phyloP scores from a whole-genome alignment of 345 rosid species.

The Corchorus olitorius region DNA sequence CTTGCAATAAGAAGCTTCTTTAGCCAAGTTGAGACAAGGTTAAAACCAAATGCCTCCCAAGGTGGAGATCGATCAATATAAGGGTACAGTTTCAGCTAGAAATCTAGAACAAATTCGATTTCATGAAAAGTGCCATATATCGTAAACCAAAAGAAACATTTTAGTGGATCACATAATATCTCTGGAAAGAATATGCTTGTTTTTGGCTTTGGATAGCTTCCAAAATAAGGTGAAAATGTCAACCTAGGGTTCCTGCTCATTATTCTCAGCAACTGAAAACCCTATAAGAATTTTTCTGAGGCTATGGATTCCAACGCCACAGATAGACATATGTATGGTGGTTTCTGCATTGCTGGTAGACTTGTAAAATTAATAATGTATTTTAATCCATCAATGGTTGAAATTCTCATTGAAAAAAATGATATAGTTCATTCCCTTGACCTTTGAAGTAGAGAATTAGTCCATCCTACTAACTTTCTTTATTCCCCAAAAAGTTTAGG shows the following conservation, averaged over 20 bases:
- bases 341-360: background rate
- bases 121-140: background rate
- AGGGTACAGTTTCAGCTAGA: background rate
- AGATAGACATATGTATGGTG: background rate
- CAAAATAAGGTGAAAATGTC: background rate
- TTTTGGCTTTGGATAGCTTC: background rate
- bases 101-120: background rate
- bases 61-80: background rate
- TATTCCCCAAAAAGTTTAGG: background rate
- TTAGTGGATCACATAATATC: background rate
- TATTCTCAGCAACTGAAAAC: conserved; percentile 1
- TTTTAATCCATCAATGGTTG: conserved; percentile 13
- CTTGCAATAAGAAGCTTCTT: background rate
- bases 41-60: background rate
- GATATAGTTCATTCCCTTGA: conserved; percentile 9
- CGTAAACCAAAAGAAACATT: background rate
- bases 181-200: background rate
- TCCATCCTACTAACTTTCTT: conserved; percentile 14
- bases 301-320: conserved; percentile 8
- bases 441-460: conserved; percentile 22
- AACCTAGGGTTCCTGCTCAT: background rate
- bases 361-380: conserved; percentile 13
- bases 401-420: background rate
- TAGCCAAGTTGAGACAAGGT: background rate
- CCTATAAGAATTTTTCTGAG: conserved; percentile 1